Percentiles rank a stretch among this genome's conserved stretches.
Conservation (phyloP, 352 stramenopile genomes). For the Thalassiosira ordinaria region DNA sequence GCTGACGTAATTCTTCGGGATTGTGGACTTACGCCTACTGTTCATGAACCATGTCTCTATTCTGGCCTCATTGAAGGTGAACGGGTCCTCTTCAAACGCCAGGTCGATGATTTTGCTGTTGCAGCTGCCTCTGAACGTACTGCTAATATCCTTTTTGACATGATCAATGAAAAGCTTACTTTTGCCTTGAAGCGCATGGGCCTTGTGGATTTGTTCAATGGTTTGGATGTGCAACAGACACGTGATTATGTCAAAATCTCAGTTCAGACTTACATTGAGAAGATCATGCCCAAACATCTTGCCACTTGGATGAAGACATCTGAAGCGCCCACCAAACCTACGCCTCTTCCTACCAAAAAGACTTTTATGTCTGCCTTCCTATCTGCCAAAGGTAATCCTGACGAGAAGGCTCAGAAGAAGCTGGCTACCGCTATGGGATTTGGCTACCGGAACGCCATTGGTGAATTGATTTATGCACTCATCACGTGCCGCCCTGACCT, state of each 20-base stretch:
- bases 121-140: conserved; percentile 8
- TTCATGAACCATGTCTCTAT: conserved; percentile 31
- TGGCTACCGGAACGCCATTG: conserved; percentile 31
- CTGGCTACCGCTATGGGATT: conserved; percentile 15
- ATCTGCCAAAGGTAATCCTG: background rate
- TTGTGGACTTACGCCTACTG: background rate
- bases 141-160: conserved; percentile 24
- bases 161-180: conserved; percentile 30
- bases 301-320: conserved; percentile 1
- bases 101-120: conserved; percentile 23
- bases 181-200: conserved; percentile 36
- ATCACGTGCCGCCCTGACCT: conserved; percentile 16
- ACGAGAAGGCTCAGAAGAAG: conserved; percentile 5
- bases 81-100: conserved; percentile 35
- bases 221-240: conserved; percentile 51
- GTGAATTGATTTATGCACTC: conserved; percentile 53
- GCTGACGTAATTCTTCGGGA: conserved; percentile 3
- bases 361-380: conserved; percentile 5
- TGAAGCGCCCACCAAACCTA: background rate
- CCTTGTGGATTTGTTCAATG: conserved; percentile 42
- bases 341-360: background rate
- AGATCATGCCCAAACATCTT: conserved; percentile 6
- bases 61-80: conserved; percentile 19
- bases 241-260: conserved; percentile 41
- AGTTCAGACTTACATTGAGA: conserved; percentile 42